Evolutionary conservation across 2,329 filamentous ascomycete genomes (phyloP), one percentile per base, ranked within the genome.

Genomic region (Didymella segeticola): DNA sequence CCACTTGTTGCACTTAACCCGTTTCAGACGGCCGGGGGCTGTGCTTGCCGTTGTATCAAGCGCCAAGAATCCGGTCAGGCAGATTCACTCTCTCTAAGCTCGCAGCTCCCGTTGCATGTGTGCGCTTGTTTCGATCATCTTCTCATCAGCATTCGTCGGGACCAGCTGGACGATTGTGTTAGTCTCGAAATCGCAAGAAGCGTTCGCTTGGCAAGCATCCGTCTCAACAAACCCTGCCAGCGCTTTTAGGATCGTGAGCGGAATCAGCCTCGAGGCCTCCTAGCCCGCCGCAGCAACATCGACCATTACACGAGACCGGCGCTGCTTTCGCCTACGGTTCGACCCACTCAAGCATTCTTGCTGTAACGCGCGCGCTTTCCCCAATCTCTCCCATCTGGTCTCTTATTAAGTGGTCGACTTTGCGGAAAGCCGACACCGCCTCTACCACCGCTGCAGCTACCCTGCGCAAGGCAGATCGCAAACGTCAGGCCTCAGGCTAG

Each of bases 181-280:
- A 53, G 56, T 57, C 59, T 57, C 57, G 57, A 46, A 39, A 31
- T 37, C 47, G 60, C 55, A 47, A 53, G 56, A 57, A 61, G 43
- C 55, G 52, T 57, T 52, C 53, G 61, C 62, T 71, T 69, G 66
- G 70, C 69, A 61, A 53, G 57, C 64, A 62, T 61, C 64, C 58
- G 52, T 67, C 60, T 45, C 58, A 58, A 61, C 64, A 53, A 46
- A 56, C 56, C 63, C 56, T 60, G 57, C 54, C 60, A 60, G 59
- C 67, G 43, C 42, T 46, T 53, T 60, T 58, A 55, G 58, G 31
- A 59, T 61, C 49, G 57, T 55, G 51, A 55, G 59, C 52, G 58
- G 50, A 71, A 67, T 73, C 70, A 68, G 71, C 71, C 71, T 73
- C 72, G 68, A 72, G 43, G 60, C 56, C 61, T 61, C 57, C 60